Evolutionary conservation across 257 asterid species (phyloP).

Genomic region (Nicotiana tabacum): DNA sequence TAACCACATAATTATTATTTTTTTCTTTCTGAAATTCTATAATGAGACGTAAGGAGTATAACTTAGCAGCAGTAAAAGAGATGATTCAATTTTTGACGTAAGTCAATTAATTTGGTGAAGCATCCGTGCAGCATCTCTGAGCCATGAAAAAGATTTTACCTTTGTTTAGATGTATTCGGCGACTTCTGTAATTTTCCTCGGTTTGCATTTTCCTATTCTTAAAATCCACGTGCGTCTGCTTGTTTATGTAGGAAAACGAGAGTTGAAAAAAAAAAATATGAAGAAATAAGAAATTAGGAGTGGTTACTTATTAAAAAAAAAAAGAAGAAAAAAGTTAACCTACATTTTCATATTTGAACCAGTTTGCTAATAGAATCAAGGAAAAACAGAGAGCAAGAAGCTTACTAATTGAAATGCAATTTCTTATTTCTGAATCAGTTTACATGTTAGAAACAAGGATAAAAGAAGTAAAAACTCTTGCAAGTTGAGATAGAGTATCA

Average conservation of each 20-base stretch:
- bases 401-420: not conserved
- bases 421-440: not conserved
- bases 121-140: not conserved
- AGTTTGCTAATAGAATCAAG: not conserved
- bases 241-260: constrained; percentile 2
- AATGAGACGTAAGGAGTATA: not conserved
- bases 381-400: not conserved
- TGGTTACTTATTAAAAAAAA: not conserved
- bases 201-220: not conserved
- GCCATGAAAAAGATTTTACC: constrained; percentile 21
- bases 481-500: not conserved
- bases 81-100: not conserved
- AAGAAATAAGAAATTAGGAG: not conserved
- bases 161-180: not conserved
- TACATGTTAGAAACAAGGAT: not conserved
- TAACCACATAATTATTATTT: no score
- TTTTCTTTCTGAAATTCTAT: no score
- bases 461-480: not conserved
- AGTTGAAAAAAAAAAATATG: not conserved
- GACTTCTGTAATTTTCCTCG: not conserved
- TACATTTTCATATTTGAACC: not conserved
- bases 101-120: constrained; percentile 6
- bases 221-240: constrained; percentile 16
- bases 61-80: constrained; percentile 9
- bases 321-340: no score